These are phyloP conservation scores for Colletotrichum sp. DNA, from an alignment of 2,329 filamentous ascomycete genomes.

Conservation along the genomic window DNA sequence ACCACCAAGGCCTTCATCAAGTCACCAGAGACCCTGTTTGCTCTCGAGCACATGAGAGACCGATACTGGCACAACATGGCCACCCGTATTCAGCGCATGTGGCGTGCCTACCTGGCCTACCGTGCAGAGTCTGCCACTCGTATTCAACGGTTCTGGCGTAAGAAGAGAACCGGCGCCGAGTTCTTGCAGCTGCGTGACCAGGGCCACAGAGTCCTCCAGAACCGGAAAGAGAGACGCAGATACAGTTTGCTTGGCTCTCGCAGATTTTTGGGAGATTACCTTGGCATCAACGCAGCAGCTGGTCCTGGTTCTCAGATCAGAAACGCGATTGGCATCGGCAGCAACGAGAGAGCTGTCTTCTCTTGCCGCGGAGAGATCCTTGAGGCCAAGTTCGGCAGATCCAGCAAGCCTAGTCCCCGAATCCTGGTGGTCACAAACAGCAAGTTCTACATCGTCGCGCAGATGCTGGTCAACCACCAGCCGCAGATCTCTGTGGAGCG, in stretches of 20 bases:
- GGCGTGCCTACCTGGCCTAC: slow-evolving; percentile 95
- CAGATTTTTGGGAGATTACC: slow-evolving; percentile 92
- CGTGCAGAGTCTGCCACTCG: slow-evolving; percentile 89
- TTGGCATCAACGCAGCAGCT: slow-evolving; percentile 81
- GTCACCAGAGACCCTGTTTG: slow-evolving; percentile 94
- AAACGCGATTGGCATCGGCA: slow-evolving; percentile 71
- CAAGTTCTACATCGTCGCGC: slow-evolving; percentile 88
- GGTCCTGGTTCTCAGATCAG: slow-evolving; percentile 85
- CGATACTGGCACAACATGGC: slow-evolving; percentile 99
- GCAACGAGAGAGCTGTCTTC: slow-evolving; percentile 80
- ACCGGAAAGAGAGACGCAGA: slow-evolving; percentile 87
- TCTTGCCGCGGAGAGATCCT: slow-evolving; percentile 90
- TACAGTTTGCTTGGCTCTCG: slow-evolving; percentile 92
- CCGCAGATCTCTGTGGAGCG: slow-evolving; percentile 82
- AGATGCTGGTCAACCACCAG: slow-evolving; percentile 82
- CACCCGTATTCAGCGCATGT: slow-evolving; percentile 94
- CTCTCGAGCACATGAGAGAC: slow-evolving; percentile 96
- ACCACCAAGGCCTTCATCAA: slow-evolving; percentile 98
- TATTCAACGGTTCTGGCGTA: slow-evolving; percentile 95
- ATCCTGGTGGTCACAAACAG: slow-evolving; percentile 83
- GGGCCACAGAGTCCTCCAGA: slow-evolving; percentile 80
- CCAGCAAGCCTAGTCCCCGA: slow-evolving; percentile 89
- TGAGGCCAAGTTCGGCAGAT: slow-evolving; percentile 94
- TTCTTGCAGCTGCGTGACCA: slow-evolving; percentile 88
- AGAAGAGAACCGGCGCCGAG: slow-evolving; percentile 88